Evolutionary conservation across 371 early-diverging fungal genomes (phyloP).

Genomic region (Gilbertella persicaria): DNA sequence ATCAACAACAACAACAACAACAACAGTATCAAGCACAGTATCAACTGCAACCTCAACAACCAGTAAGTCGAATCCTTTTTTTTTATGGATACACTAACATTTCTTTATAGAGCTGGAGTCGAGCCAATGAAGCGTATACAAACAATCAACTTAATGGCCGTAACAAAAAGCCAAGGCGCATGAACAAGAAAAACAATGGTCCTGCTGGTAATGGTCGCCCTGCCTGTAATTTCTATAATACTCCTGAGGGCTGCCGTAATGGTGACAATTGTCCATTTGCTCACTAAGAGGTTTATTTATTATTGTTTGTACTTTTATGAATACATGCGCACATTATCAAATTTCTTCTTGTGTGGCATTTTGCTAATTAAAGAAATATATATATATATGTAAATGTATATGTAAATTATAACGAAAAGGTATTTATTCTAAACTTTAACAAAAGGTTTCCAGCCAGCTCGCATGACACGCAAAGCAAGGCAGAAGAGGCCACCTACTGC

Average conservation of each 20-base stretch:
- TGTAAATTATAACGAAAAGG: neutral
- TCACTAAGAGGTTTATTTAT: neutral
- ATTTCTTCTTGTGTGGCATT: too few species aligned
- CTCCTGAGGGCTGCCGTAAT: slow-evolving; percentile 16
- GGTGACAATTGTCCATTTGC: slow-evolving; percentile 7
- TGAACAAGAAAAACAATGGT: neutral
- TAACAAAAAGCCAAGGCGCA: neutral
- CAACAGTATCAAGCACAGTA: neutral
- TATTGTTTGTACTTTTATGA: slow-evolving; percentile 3
- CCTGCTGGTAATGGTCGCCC: neutral
- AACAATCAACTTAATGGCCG: neutral
- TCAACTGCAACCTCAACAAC: neutral
- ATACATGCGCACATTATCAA: neutral
- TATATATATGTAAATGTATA: neutral
- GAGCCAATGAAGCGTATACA: neutral
- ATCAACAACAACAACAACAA: neutral
- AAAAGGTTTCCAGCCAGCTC: slow-evolving; percentile 32
- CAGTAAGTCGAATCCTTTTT: neutral
- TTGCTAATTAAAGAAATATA: neutral
- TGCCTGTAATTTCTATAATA: neutral
- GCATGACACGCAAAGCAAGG: slow-evolving; percentile 23
- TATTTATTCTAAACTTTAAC: slow-evolving; percentile 14
- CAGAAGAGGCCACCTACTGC: slow-evolving; percentile 30
- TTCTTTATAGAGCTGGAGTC: neutral
- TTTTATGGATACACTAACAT: too few species aligned